Conservation (phyloP, 805 yeast species). For the Candida incommunis region DNA sequence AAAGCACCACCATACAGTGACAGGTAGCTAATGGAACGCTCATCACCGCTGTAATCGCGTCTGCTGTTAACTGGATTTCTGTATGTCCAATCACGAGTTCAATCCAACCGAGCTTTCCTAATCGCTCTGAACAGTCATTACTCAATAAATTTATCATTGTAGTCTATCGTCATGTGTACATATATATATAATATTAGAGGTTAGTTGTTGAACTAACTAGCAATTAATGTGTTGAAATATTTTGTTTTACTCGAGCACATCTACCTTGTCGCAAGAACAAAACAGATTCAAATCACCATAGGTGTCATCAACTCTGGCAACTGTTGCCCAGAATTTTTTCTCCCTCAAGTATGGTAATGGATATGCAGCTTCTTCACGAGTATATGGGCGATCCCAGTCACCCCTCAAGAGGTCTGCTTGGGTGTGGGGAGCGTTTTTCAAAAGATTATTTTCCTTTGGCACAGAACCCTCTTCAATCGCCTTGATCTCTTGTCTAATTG, state of each 20-base stretch:
- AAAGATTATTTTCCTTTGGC: slow-evolving; percentile 41
- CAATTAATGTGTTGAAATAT: neutral
- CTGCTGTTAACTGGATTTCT: no score
- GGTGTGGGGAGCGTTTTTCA: slow-evolving; percentile 89
- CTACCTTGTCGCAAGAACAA: slow-evolving; percentile 60
- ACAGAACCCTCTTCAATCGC: slow-evolving; percentile 53
- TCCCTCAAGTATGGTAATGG: slow-evolving; percentile 64
- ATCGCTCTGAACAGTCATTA: no score
- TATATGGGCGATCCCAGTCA: slow-evolving; percentile 84
- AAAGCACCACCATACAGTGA: no score
- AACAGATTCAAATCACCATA: slow-evolving; percentile 85
- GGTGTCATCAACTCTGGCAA: slow-evolving; percentile 83
- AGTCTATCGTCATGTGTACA: no score
- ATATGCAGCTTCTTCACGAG: slow-evolving; percentile 86
- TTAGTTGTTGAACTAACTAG: neutral
- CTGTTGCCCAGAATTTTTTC: slow-evolving; percentile 91
- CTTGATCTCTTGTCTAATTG: slow-evolving; percentile 71
- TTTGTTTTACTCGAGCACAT: slow-evolving; percentile 5
- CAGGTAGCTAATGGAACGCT: no score
- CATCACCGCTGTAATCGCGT: no score
- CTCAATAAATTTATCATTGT: no score
- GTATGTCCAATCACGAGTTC: no score
- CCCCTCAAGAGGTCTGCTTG: slow-evolving; percentile 54
- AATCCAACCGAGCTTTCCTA: no score
- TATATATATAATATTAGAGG: no score